These are phyloP conservation scores for Eucalyptus virginea DNA, from an alignment of 345 rosid genomes.

Conservation along the genomic window DNA sequence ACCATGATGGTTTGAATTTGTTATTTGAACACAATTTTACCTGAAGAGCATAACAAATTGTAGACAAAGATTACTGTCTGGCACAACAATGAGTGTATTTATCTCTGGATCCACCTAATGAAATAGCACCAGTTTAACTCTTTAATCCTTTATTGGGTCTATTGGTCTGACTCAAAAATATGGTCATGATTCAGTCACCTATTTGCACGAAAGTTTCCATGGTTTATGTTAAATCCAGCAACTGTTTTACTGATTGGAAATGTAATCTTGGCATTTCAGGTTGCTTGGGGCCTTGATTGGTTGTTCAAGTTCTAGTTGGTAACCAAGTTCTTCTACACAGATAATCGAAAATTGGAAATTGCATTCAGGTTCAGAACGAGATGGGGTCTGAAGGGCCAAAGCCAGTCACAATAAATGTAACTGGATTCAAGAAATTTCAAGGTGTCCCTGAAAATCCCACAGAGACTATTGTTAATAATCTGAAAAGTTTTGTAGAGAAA, in stretches of 20 bases:
- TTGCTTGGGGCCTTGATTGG: not conserved
- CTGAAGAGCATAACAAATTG: not conserved
- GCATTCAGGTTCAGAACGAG: slow-evolving; percentile 4
- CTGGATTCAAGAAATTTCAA: slow-evolving; percentile 76
- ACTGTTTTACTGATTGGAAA: not conserved
- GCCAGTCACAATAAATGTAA: slow-evolving; percentile 42
- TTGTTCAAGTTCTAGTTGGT: not conserved
- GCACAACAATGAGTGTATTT: not conserved
- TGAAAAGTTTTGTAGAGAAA: slow-evolving; percentile 37
- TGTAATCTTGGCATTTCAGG: not conserved
- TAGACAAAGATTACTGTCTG: not conserved
- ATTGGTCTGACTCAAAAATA: not conserved
- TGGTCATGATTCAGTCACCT: not conserved
- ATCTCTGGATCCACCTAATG: not conserved
- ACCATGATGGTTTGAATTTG: not conserved
- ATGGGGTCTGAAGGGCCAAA: slow-evolving; percentile 85
- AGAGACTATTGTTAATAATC: slow-evolving; percentile 47
- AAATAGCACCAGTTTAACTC: not conserved
- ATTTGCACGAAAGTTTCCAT: not conserved
- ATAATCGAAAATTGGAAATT: slow-evolving; percentile 23
- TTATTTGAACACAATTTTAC: not conserved
- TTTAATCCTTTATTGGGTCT: not conserved
- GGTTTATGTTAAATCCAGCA: not conserved
- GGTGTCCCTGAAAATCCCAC: slow-evolving; percentile 76
- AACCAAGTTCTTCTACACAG: not conserved